Conservation (phyloP, 2,329 filamentous ascomycete genomes). For the Clonostachys byssicola region DNA sequence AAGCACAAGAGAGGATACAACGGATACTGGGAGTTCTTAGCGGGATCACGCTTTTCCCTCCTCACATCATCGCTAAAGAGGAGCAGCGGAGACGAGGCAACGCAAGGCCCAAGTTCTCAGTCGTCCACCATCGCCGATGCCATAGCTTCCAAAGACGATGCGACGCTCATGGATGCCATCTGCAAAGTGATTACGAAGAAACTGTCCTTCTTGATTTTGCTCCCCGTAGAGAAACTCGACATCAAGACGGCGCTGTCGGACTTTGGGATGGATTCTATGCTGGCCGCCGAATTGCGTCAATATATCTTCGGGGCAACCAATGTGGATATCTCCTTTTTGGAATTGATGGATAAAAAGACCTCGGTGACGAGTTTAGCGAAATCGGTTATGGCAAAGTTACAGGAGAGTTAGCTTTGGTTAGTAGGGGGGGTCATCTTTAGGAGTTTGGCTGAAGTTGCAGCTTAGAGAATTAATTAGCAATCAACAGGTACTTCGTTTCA, state of each 20-base stretch:
- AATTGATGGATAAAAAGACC: constrained; percentile 3
- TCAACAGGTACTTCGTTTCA: too few relatives aligned
- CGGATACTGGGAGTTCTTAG: background rate
- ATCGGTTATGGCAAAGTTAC: background rate
- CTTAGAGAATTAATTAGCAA: too few relatives aligned
- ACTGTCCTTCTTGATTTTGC: constrained; percentile 13
- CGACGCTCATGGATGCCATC: constrained; percentile 4
- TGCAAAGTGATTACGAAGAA: constrained; percentile 4
- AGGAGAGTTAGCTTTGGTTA: too few relatives aligned
- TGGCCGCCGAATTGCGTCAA: constrained; percentile 29
- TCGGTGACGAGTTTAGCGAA: background rate
- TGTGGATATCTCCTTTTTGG: constrained; percentile 24
- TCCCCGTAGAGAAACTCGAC: constrained; percentile 17
- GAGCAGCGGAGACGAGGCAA: background rate
- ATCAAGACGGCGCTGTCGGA: constrained; percentile 13
- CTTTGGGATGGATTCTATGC: constrained; percentile 34
- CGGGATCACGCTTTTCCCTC: background rate
- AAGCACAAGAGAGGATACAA: background rate
- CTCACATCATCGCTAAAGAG: background rate
- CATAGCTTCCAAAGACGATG: background rate
- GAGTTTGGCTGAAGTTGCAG: too few relatives aligned
- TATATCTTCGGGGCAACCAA: constrained; percentile 24
- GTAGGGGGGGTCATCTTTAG: too few relatives aligned
- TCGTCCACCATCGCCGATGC: constrained; percentile 8
- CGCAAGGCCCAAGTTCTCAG: constrained; percentile 5